Conservation (phyloP, 2,329 filamentous ascomycete species). For the Botryotinia globosa region DNA sequence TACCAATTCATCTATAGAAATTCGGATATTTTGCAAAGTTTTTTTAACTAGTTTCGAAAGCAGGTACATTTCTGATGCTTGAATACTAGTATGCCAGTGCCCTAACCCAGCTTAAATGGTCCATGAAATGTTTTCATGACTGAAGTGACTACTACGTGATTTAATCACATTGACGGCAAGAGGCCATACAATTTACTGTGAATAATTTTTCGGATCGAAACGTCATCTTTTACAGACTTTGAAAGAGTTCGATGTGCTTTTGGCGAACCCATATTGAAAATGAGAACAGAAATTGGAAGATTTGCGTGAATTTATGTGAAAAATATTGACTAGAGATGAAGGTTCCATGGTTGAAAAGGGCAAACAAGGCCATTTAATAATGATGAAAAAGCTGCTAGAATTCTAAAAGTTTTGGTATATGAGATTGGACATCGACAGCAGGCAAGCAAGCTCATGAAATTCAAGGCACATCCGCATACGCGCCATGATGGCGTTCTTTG, state of each 20-base stretch:
- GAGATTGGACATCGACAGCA: neutral
- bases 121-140: neutral
- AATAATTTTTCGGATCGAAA: too few species aligned
- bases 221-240: neutral
- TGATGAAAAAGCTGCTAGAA: neutral
- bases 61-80: neutral
- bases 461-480: neutral
- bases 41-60: neutral
- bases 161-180: neutral
- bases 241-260: neutral
- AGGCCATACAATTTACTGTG: neutral
- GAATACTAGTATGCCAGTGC: neutral
- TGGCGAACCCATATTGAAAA: neutral
- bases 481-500: neutral
- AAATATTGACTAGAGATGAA: neutral
- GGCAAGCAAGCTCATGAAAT: neutral
- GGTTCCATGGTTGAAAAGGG: neutral
- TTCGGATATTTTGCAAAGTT: neutral
- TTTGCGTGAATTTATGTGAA: neutral
- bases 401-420: neutral
- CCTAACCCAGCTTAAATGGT: neutral
- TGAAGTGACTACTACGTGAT: neutral
- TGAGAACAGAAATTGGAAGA: neutral
- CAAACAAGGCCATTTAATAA: neutral
- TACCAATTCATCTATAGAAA: neutral